A percentile compares a stretch with the other conserved stretches of the same genome.
Evolutionary conservation across 768 basidiomycete genomes (phyloP).

Genomic region (Kwoniella dendrophila): DNA sequence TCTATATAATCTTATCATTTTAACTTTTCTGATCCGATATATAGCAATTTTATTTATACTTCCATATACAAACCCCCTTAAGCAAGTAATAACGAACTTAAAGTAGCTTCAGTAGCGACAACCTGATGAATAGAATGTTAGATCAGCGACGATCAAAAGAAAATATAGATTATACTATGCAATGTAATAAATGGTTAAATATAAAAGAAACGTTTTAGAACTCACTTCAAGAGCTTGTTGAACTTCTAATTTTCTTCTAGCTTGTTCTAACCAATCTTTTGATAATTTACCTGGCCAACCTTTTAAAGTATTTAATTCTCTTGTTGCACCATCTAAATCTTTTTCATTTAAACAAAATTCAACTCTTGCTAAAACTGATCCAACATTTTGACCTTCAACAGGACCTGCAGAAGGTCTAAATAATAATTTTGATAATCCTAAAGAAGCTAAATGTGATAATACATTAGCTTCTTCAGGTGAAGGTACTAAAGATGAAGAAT

Average conservation of each 20-base stretch:
- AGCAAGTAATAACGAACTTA: conserved; percentile 59
- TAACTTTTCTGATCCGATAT: too few species aligned
- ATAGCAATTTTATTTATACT: too few species aligned
- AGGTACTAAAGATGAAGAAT: conserved; percentile 88
- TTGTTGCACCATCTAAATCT: conserved; percentile 80
- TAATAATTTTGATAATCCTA: conserved; percentile 70
- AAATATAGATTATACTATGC: too few species aligned
- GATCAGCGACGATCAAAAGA: too few species aligned
- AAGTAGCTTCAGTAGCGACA: conserved; percentile 78
- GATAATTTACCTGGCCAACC: conserved; percentile 65
- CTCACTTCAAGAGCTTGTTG: conserved; percentile 84
- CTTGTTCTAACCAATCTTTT: conserved; percentile 89
- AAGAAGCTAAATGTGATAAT: conserved; percentile 81
- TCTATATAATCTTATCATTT: too few species aligned
- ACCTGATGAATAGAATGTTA: too few species aligned
- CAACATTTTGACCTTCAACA: conserved; percentile 75
- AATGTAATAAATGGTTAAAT: too few species aligned
- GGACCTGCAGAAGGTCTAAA: conserved; percentile 76
- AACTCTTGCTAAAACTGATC: conserved; percentile 82
- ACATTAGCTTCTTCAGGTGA: conserved; percentile 76
- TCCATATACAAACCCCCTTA: too few species aligned
- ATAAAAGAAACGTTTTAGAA: too few species aligned
- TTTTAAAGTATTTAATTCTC: conserved; percentile 86
- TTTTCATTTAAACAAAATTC: conserved; percentile 89
- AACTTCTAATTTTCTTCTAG: conserved; percentile 82